Conservation (phyloP, 2,329 filamentous ascomycete genomes). For the Rhynchosporium secalis region DNA sequence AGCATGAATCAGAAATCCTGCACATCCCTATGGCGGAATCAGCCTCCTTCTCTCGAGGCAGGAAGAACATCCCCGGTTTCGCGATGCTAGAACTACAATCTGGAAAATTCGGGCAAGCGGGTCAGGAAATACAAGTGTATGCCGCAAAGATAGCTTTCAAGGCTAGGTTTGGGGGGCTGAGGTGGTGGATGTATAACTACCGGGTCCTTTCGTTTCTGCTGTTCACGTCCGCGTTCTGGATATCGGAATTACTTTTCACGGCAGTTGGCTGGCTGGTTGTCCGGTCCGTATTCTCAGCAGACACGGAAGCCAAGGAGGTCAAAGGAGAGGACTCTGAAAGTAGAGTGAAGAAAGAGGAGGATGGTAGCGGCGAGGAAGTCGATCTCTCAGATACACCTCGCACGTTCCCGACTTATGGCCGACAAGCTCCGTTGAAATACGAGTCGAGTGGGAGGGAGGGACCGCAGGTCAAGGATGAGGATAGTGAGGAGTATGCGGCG, state of each 20-base stretch:
- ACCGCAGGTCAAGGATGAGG: conserved; percentile 28
- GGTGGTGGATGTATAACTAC: conserved; percentile 87
- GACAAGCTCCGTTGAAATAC: conserved; percentile 45
- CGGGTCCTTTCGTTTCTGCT: conserved; percentile 67
- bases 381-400: conserved; percentile 46
- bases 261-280: conserved; percentile 62
- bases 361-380: conserved; percentile 36
- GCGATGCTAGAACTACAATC: conserved; percentile 47
- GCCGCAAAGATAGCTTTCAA: conserved; percentile 65
- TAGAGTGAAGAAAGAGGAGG: conserved; percentile 34
- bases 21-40: conserved; percentile 71
- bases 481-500: conserved; percentile 31
- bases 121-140: conserved; percentile 74
- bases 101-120: conserved; percentile 36
- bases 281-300: conserved; percentile 22
- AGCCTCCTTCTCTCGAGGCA: conserved; percentile 57
- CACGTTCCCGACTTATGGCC: conserved; percentile 47
- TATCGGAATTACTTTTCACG: conserved; percentile 68
- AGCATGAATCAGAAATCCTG: conserved; percentile 63
- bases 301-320: conserved; percentile 24
- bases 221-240: conserved; percentile 75
- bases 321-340: conserved; percentile 29
- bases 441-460: conserved; percentile 35
- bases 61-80: conserved; percentile 48
- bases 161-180: conserved; percentile 73